Evolutionary conservation across 192 early-diverging fungal species (phyloP).

Genomic region (Podila clonocystis): DNA sequence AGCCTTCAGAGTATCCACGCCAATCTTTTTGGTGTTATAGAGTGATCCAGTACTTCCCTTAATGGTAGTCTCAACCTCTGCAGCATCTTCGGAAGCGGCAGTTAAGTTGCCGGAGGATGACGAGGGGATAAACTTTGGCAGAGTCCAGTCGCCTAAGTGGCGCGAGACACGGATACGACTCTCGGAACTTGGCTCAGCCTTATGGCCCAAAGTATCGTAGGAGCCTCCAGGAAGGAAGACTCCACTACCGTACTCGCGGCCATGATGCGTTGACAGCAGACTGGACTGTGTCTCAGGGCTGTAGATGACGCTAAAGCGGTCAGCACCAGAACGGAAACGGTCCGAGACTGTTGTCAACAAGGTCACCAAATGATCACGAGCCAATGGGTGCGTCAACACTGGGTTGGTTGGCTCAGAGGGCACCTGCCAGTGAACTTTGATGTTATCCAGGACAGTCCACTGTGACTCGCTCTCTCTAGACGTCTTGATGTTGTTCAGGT

Average conservation of each 20-base stretch:
- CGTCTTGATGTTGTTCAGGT: conserved; percentile 43
- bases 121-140: conserved; percentile 37
- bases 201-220: conserved; percentile 9
- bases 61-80: conserved; percentile 1
- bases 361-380: conserved; percentile 41
- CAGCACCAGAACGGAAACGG: conserved; percentile 41
- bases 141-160: conserved; percentile 45
- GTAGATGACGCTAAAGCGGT: conserved; percentile 32
- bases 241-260: conserved; percentile 29
- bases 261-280: not conserved
- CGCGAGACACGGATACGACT: conserved; percentile 48
- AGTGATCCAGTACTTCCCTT: conserved; percentile 13
- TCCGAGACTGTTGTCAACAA: conserved; percentile 44
- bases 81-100: conserved; percentile 9
- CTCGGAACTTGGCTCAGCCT: conserved; percentile 37
- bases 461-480: conserved; percentile 38
- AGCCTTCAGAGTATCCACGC: conserved; percentile 44
- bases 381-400: conserved; percentile 40
- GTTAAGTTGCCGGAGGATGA: conserved; percentile 20
- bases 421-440: conserved; percentile 12
- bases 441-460: conserved; percentile 14
- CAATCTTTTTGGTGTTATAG: conserved; percentile 26
- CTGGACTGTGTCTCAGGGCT: conserved; percentile 19
- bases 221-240: conserved; percentile 30
- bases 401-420: conserved; percentile 30